Evolutionary conservation across 768 basidiomycete genomes (phyloP), one percentile per base, ranked within the genome.

Genomic region (Mycena filopes): DNA sequence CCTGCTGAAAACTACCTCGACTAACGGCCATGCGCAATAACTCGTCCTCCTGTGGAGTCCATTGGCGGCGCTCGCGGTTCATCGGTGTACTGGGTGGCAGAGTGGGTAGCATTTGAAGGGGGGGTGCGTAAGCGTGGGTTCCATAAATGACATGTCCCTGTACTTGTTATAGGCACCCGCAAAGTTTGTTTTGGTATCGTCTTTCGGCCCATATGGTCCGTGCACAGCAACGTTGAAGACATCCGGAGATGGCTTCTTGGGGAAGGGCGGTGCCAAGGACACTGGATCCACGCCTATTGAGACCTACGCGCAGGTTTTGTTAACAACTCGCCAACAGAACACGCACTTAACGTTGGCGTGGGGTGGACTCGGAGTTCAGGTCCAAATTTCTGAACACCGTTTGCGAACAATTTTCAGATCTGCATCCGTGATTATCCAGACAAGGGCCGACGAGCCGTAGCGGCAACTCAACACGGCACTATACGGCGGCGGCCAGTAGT

Each of bases 21-120:
- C 80, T 76, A 13, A 86, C 85, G 29, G 84, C 85, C 26, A 82
- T 78, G 28, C 84, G 81, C 33, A 86, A 81, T 55, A 85, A 81
- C 59, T 85, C 82, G 69, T 64, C 63, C 50, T 64, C 63, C 15
- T 64, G 55, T 0, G 63, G 33, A 18, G 63, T 58, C 63, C 63
- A 64, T 41, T 57, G 55, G 25, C 63, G 63, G 20, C 63, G 63
- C 33, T 64, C 63, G 41, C 64, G 29, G 25, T 58, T 65, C 63
- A 41, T 58, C 25, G 42, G 55, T 23, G 33, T 31, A 20, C n/a
- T n/a, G n/a, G 62, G 31, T 15, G 56, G 43, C 21, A 51, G 42
- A 40, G 42, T 38, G n/a, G 59, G 55, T 31, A 50, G 38, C 21
- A 56, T 56, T 60, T 43, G n/a, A 58, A n/a, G 51, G 21, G 47